A percentile compares a stretch with the other conserved stretches of the same genome.
These are phyloP conservation scores for Grosmannia serpens DNA, from an alignment of 2,329 filamentous ascomycete species.

Conservation along the genomic window DNA sequence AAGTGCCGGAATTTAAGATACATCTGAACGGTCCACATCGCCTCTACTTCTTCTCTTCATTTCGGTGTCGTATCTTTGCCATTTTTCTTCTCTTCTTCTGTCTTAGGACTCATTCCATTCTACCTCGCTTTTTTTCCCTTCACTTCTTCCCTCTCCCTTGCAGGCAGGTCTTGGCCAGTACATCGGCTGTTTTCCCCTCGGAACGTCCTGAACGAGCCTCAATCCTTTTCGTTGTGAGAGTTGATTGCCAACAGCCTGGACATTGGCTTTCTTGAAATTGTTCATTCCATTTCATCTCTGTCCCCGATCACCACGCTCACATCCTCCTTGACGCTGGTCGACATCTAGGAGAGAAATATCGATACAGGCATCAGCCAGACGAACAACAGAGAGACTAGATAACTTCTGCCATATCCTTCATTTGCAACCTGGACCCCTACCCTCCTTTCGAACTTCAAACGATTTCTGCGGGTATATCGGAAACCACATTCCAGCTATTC, in stretches of 20 bases:
- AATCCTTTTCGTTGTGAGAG: not conserved
- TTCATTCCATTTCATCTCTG: not conserved
- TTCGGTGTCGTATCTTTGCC: not conserved
- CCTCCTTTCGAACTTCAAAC: not conserved
- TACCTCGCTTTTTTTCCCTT: not conserved
- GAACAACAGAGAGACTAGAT: not conserved
- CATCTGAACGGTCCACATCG: not conserved
- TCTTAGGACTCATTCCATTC: not conserved
- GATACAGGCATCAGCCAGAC: not conserved
- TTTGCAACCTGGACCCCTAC: no score
- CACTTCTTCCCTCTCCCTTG: not conserved
- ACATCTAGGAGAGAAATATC: not conserved
- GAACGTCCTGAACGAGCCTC: not conserved
- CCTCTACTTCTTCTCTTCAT: not conserved
- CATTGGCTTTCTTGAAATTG: not conserved
- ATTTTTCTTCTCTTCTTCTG: not conserved
- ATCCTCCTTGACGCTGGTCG: not conserved
- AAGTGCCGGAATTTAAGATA: not conserved
- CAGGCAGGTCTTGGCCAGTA: not conserved
- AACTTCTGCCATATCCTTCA: no score
- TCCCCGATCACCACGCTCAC: not conserved
- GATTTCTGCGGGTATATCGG: conserved; percentile 2
- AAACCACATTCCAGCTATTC: not conserved
- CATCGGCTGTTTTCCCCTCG: not conserved
- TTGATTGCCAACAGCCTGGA: not conserved